Base-by-base conservation (phyloP, 805 yeast species). In the Kodamaea kaohsiungensis region DNA sequence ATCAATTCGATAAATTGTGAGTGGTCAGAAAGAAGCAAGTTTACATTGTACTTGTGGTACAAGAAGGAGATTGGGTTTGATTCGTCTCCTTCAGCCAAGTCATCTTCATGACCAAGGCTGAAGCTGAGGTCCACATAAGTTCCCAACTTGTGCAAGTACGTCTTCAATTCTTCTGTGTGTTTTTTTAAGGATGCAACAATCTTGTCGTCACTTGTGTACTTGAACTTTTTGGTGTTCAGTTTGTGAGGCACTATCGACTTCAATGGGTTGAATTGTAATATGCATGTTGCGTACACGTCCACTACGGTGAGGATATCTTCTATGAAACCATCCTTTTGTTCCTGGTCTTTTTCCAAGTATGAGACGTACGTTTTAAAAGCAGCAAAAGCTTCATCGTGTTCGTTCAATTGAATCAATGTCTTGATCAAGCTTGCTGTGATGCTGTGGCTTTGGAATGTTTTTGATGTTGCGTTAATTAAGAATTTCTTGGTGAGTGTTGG, bases 321-420 rank as follows among this genome's bases (percentile, higher is more conserved):
- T 27, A 71, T 62, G 13, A 53, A 25, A 3, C 75, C 73, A 8
- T 63, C 64, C 43, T 65, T 59, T 39, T 70, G 75, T 35, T 66
- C 65, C 56, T 66, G 65, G 13, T 72, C 76, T 42, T 67, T 70
- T 15, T 68, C 66, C 8, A 70, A 54, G 57, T 76, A 76, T 17
- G 61, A 56, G 7, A 64, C 59, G 55, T 67, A 76, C 0, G 79
- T 74, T 35, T 68, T 69, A 53, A 75, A 69, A 0, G 78, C 78
- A 7, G 77, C 77, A 50, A 71, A 63, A 0, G 80, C 80, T 56
- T 76, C 80, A 53, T 76, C 80, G 55, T 65, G 71, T 54, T 76
- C 78, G 7, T 64, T 59, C 48, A 67, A 58, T 15, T 71, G 72
- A 16, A 75, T 57, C 46, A 75, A 64, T 0, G 69, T 60, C 46